A percentile compares a stretch with the other conserved stretches of the same genome.
These are phyloP conservation scores for Neofusicoccum parvum DNA, from an alignment of 2,329 filamentous ascomycete species.

Conservation along the genomic window DNA sequence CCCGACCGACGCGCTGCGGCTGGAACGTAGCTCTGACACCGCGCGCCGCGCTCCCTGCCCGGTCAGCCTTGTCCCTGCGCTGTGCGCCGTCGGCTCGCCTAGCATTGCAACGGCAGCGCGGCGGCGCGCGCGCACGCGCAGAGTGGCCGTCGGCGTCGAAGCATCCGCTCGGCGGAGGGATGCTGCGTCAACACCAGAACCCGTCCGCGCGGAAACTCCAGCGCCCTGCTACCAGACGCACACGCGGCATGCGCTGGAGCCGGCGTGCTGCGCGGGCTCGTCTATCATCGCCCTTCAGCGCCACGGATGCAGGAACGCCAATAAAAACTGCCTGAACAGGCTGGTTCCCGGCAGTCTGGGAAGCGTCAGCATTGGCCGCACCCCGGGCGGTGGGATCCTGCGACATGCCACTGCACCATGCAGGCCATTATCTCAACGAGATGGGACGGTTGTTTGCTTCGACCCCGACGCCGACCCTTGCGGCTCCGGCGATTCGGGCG, in stretches of 20 bases:
- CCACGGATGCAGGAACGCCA: constrained; percentile 22
- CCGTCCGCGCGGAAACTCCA: background rate
- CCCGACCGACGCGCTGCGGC: background rate
- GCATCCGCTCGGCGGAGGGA: no score
- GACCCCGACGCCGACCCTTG: constrained; percentile 5
- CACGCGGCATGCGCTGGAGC: background rate
- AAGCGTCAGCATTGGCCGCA: constrained; percentile 18
- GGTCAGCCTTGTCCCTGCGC: constrained; percentile 1
- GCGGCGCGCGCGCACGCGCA: background rate
- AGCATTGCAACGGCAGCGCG: background rate
- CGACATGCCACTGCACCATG: constrained; percentile 4
- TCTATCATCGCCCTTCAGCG: constrained; percentile 19
- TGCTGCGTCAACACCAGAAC: no score
- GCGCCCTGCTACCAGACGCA: background rate
- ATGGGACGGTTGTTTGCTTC: constrained; percentile 8
- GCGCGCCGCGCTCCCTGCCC: constrained; percentile 13
- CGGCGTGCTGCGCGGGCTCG: background rate
- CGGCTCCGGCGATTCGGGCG: constrained; percentile 5
- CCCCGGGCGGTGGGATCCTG: constrained; percentile 18
- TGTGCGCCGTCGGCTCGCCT: constrained; percentile 8
- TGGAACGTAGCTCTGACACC: constrained; percentile 10
- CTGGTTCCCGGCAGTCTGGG: constrained; percentile 14
- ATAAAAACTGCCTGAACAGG: constrained; percentile 20
- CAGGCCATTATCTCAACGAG: constrained; percentile 14
- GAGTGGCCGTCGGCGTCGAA: background rate